A percentile compares a stretch with the other conserved stretches of the same genome.
phyloP scores from a whole-genome alignment of 495 filamentous ascomycete genomes.

The Xylaria longipes region DNA sequence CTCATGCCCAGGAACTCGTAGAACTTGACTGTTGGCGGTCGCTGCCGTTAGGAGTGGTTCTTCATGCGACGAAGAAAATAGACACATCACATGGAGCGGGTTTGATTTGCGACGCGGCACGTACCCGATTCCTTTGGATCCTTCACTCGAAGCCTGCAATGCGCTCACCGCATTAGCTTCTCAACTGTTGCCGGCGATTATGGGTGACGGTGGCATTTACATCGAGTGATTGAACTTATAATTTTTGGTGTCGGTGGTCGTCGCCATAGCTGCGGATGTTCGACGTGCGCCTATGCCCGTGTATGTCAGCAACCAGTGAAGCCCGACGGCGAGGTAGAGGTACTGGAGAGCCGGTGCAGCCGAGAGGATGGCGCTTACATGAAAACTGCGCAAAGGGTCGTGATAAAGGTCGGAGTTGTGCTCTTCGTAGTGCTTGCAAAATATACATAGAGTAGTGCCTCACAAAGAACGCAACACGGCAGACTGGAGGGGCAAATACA shows the following conservation, averaged over 20 bases:
- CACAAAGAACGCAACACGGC: not conserved
- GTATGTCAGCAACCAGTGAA: not conserved
- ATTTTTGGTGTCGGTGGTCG: constrained; percentile 72
- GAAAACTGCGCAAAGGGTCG: constrained; percentile 18
- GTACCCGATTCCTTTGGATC: constrained; percentile 82
- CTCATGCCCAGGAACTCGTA: constrained; percentile 93
- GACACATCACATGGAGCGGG: not conserved
- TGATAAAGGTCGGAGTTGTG: not conserved
- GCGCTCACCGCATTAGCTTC: constrained; percentile 17
- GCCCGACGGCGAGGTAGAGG: not conserved
- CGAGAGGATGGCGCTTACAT: not conserved
- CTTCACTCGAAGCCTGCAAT: constrained; percentile 85
- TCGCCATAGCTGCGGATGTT: constrained; percentile 65
- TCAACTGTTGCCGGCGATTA: constrained; percentile 7
- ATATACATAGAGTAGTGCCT: constrained; percentile 10
- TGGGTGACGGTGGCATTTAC: constrained; percentile 54
- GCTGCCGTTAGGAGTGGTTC: not conserved
- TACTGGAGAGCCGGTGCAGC: not conserved
- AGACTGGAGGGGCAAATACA: not conserved
- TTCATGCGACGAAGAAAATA: not conserved
- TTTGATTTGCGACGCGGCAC: constrained; percentile 16
- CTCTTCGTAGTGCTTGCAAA: constrained; percentile 15
- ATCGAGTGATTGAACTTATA: constrained; percentile 88
- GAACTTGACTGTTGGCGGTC: constrained; percentile 71
- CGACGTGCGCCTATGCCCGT: constrained; percentile 22